Conservation (phyloP, 1,284 basidiomycete genomes). For the Mycosarcoma maydis region DNA sequence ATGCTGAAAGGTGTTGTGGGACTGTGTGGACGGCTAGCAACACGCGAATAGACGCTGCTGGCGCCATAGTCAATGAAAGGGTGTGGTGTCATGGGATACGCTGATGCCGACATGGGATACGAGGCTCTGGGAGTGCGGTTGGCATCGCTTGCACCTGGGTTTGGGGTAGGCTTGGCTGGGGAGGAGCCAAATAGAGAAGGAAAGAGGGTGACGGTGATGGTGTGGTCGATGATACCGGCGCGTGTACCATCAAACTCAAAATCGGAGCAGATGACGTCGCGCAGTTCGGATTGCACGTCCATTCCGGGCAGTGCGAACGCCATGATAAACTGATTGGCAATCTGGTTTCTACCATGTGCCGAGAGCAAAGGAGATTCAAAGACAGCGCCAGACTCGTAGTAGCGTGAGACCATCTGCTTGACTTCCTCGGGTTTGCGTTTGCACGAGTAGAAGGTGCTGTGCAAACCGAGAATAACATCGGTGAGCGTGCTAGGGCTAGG, state of each 20-base stretch:
- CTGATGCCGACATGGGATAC: constrained; percentile 24
- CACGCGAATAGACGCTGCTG: constrained; percentile 42
- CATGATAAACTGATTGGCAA: constrained; percentile 66
- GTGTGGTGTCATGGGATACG: constrained; percentile 58
- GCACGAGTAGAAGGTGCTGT: constrained; percentile 63
- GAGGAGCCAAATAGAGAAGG: constrained; percentile 58
- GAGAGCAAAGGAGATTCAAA: constrained; percentile 64
- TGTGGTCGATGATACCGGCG: constrained; percentile 67
- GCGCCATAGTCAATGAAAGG: constrained; percentile 60
- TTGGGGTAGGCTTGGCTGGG: constrained; percentile 10
- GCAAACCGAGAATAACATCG: constrained; percentile 64
- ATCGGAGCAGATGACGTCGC: constrained; percentile 66
- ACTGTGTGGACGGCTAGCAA: constrained; percentile 45
- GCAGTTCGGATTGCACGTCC: constrained; percentile 64
- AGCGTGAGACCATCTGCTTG: constrained; percentile 60
- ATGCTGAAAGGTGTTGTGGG: constrained; percentile 58
- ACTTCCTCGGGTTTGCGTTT: constrained; percentile 63
- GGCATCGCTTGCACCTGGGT: constrained; percentile 29
- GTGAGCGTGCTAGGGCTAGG: constrained; percentile 66
- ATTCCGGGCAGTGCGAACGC: constrained; percentile 64
- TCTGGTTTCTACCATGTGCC: constrained; percentile 61
- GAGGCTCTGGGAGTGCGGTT: constrained; percentile 42
- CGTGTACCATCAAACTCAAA: constrained; percentile 67
- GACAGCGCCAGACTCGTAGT: constrained; percentile 63
- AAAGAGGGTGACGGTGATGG: constrained; percentile 62